Evolutionary conservation across 208 protist genomes (phyloP), one percentile per base, ranked within the genome.

Genomic region (Leishmania arabica): DNA sequence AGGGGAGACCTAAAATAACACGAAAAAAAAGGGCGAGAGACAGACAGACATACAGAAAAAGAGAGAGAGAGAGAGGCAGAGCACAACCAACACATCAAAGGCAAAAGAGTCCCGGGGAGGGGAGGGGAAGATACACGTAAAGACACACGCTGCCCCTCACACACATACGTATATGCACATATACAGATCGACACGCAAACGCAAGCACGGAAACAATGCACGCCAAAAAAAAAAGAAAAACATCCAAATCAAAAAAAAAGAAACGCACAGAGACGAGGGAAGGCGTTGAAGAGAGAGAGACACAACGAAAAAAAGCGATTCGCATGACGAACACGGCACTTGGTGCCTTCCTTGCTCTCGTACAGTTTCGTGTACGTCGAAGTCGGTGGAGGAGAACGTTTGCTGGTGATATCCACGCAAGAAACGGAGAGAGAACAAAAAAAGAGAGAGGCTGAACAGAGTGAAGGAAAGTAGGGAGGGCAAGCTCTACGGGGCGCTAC

Each of bases 371-470:
- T 3, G 56, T 62, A 31, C 13, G 56, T 62, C 0, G 56, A 62
- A 27, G 40, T 34, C 3, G 37, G 65, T 0, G 65, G 19, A 3
- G 19, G 65, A 70, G 19, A 5, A 31, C 11, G 56, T 8, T n/a
- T 62, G 24, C 24, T n/a, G 6, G 19, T 62, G 19, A 31, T 31
- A 11, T 31, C 56, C 56, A 66, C 8, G n/a, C 60, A n/a, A 40
- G n/a, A 37, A 7, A 69, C 19, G 8, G 45, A 13, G 4, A 47
- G 27, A 54, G 4, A 24, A 75, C 24, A 0, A 40, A 74, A 56
- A 51, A 75, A 27, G 11, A 34, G 65, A 34, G 9, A 72, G 75
- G 40, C 53, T 62, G n/a, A 56, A 77, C 74, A 83, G 81, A 78
- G 78, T 80, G 70, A 74, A 56, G 40, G 40, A 42, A 31, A 66